phyloP scores from a whole-genome alignment of 2,329 filamentous ascomycete genomes.

The Fusarium azukiicola region DNA sequence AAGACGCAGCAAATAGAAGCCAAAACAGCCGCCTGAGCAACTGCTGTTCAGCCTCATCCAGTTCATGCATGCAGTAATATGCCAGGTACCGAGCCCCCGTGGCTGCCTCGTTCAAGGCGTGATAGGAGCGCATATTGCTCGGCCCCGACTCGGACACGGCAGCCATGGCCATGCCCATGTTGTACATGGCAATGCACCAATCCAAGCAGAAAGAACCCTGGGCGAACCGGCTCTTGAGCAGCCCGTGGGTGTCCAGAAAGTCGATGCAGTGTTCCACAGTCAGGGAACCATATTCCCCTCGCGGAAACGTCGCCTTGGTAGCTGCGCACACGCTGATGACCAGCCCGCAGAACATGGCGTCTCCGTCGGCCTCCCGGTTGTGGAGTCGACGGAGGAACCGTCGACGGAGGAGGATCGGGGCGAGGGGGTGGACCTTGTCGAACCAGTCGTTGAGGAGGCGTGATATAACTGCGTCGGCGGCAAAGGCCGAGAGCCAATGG shows the following conservation, averaged over 20 bases:
- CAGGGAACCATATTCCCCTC: conserved; percentile 52
- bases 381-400: conserved; percentile 56
- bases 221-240: conserved; percentile 47
- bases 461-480: conserved; percentile 35
- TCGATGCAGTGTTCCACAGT: conserved; percentile 55
- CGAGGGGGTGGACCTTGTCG: conserved; percentile 60
- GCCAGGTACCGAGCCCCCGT: conserved; percentile 57
- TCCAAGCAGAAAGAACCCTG: conserved; percentile 55
- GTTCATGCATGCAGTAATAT: conserved; percentile 51
- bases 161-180: conserved; percentile 55
- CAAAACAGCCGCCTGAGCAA: conserved; percentile 60
- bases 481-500: conserved; percentile 46
- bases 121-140: conserved; percentile 47
- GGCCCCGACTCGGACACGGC: conserved; percentile 34
- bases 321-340: conserved; percentile 62
- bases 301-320: conserved; percentile 57
- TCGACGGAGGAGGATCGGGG: conserved; percentile 58
- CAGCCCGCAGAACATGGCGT: conserved; percentile 58
- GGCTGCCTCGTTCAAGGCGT: conserved; percentile 52
- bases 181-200: conserved; percentile 63
- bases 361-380: conserved; percentile 49
- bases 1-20: conserved; percentile 57
- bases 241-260: conserved; percentile 54
- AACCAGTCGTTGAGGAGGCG: conserved; percentile 60
- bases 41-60: conserved; percentile 55